These are phyloP conservation scores for Rostrohypoxylon terebratum DNA, from an alignment of 495 filamentous ascomycete species.

Conservation along the genomic window DNA sequence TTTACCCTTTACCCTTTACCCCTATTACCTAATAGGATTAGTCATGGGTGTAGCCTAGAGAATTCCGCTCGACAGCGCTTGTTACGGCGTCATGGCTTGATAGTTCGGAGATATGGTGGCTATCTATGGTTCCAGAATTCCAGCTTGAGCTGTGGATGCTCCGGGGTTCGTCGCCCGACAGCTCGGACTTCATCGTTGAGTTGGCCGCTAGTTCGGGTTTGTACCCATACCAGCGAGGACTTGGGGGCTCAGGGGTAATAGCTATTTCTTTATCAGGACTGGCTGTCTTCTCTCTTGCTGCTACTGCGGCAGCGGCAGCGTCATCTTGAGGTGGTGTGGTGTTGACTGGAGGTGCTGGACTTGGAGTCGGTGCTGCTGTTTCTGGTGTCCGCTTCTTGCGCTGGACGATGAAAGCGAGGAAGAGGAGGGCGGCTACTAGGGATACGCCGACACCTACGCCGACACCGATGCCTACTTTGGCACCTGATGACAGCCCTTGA, in stretches of 20 bases:
- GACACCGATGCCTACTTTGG: constrained; percentile 16
- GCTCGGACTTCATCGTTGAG: constrained; percentile 9
- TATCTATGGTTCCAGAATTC: constrained; percentile 22
- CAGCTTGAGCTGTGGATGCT: constrained; percentile 17
- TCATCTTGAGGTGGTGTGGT: not conserved
- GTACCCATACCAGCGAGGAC: constrained; percentile 11
- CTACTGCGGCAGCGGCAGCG: not conserved
- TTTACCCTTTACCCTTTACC: not conserved
- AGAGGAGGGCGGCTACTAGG: constrained; percentile 1
- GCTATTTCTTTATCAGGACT: constrained; percentile 12
- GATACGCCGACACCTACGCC: constrained; percentile 19
- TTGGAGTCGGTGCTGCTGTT: not conserved
- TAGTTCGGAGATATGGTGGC: constrained; percentile 7
- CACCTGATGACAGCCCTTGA: constrained; percentile 10
- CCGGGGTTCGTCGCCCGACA: constrained; percentile 11
- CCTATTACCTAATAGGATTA: not conserved
- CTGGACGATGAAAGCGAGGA: constrained; percentile 14
- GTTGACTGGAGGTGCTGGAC: not conserved
- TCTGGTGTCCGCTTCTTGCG: constrained; percentile 1
- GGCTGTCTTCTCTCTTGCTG: not conserved
- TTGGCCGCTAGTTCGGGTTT: constrained; percentile 22
- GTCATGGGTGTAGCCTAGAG: not conserved
- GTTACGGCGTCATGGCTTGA: constrained; percentile 17
- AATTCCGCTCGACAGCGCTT: constrained; percentile 1
- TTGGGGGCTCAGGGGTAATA: constrained; percentile 15